phyloP scores from a whole-genome alignment of 2,329 filamentous ascomycete species.

The Alternaria postmessia region DNA sequence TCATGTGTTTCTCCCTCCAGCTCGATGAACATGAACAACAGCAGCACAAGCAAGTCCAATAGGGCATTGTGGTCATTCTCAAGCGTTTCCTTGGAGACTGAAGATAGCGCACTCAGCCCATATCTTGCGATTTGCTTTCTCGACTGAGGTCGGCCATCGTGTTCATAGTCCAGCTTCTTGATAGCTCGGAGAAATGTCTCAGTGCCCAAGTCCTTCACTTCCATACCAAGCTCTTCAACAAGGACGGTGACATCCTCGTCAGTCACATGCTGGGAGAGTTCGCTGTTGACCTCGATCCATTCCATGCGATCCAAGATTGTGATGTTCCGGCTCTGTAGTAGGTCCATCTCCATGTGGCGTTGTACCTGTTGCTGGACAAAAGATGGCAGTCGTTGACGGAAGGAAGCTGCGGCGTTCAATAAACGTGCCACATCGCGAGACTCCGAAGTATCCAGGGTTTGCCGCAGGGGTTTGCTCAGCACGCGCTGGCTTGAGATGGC shows the following conservation, averaged over 20 bases:
- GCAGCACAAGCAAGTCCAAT: constrained; percentile 81
- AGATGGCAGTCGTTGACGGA: constrained; percentile 74
- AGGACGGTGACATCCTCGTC: constrained; percentile 70
- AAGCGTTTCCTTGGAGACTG: constrained; percentile 80
- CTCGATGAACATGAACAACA: constrained; percentile 78
- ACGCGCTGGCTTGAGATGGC: constrained; percentile 46
- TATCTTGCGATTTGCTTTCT: constrained; percentile 71
- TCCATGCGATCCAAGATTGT: constrained; percentile 73
- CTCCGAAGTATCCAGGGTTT: constrained; percentile 42
- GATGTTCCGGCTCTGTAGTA: constrained; percentile 74
- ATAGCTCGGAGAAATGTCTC: constrained; percentile 63
- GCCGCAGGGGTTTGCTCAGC: constrained; percentile 32
- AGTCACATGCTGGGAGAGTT: constrained; percentile 79
- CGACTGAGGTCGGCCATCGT: constrained; percentile 49
- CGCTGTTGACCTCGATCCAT: constrained; percentile 78
- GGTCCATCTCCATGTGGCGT: constrained; percentile 72
- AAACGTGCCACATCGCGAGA: constrained; percentile 67
- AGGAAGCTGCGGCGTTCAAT: constrained; percentile 72
- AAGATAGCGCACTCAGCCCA: constrained; percentile 77
- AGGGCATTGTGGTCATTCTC: constrained; percentile 76
- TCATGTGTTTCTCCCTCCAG: constrained; percentile 73
- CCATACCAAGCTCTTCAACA: constrained; percentile 70
- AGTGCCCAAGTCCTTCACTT: constrained; percentile 54
- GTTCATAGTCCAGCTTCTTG: constrained; percentile 56
- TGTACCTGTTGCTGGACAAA: constrained; percentile 73